A percentile compares a stretch with the other conserved stretches of the same genome.
These are phyloP conservation scores for Cucurbita ficifolia DNA, from an alignment of 306 rosid species.

Conservation along the genomic window DNA sequence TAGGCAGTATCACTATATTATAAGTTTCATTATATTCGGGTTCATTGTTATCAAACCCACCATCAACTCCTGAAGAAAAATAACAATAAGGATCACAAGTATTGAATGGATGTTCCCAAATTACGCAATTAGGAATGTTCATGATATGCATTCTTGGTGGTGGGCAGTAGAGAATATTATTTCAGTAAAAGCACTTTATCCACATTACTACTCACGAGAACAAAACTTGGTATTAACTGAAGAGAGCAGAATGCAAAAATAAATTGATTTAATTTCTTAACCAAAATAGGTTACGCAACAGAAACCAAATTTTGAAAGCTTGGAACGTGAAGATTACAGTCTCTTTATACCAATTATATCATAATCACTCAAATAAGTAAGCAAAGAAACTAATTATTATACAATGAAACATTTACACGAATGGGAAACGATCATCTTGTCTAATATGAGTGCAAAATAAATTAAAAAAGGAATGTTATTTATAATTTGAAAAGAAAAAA, in stretches of 20 bases:
- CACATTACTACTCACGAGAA: not conserved
- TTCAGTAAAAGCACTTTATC: not conserved
- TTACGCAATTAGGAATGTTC: not conserved
- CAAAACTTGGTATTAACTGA: not conserved
- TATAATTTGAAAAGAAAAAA: not conserved
- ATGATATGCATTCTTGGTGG: not conserved
- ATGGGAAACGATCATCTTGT: not conserved
- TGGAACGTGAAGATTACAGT: not conserved
- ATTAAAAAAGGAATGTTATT: not conserved
- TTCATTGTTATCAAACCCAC: slow-evolving; percentile 84
- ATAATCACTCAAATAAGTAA: not conserved
- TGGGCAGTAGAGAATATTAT: not conserved
- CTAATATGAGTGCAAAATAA: not conserved
- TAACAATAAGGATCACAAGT: slow-evolving; percentile 3
- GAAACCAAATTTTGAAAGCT: not conserved
- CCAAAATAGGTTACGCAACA: not conserved
- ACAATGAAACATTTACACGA: not conserved
- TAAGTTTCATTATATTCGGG: slow-evolving; percentile 56
- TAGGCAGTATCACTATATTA: slow-evolving; percentile 58
- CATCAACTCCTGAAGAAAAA: slow-evolving; percentile 54
- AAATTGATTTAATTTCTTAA: not conserved
- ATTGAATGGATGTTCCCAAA: not conserved
- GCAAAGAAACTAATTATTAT: not conserved
- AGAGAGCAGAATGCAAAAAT: not conserved
- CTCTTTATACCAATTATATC: not conserved